Evolutionary conservation across 768 basidiomycete genomes (phyloP), one percentile per base, ranked within the genome.

Genomic region (Phlebiopsis gigantea): DNA sequence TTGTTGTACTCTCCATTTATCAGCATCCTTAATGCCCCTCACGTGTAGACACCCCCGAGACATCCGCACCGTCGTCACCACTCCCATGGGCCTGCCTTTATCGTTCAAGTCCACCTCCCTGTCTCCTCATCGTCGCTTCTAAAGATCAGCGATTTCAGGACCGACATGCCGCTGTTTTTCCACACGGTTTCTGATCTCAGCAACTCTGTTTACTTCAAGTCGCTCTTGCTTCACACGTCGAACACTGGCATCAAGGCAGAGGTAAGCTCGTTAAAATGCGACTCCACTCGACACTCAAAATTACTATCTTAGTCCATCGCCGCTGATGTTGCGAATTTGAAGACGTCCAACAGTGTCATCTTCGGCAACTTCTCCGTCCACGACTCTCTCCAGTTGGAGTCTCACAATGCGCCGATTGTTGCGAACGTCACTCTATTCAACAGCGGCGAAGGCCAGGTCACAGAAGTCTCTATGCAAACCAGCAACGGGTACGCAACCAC

Each of bases 401-500:
- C 75, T 0, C 68, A 68, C 25, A 77, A 78, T 50, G 68, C 62
- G 3, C 62, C 46, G 1, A 73, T 78, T 46, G 60, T 65, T 1
- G 68, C 60, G 0, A 62, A 63, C 8, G 65, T 70, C 2, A 61
- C 56, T 2, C 61, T 77, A 1, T 53, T 64, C 26, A 67, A 64
- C 56, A 31, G 60, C 9, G 57, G 66, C 26, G 49, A 62, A 57
- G 51, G 54, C 5, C 53, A 64, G 21, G 54, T 71, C 1, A 64
- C 73, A 19, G 58, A 61, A 10, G 59, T 80, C 56, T 34, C 46
- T 7, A 63, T 79, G 46, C 60, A 55, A 21, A 77, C 78, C 1
- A 68, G 56, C 26, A 81, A 83, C 56, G 73, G 72, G 81, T 80
- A 62, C 31, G 74, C 21, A 2, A 22, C 19, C n/a, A 28, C 19